phyloP scores from a whole-genome alignment of 306 rosid species.

The Medicago lupulina region DNA sequence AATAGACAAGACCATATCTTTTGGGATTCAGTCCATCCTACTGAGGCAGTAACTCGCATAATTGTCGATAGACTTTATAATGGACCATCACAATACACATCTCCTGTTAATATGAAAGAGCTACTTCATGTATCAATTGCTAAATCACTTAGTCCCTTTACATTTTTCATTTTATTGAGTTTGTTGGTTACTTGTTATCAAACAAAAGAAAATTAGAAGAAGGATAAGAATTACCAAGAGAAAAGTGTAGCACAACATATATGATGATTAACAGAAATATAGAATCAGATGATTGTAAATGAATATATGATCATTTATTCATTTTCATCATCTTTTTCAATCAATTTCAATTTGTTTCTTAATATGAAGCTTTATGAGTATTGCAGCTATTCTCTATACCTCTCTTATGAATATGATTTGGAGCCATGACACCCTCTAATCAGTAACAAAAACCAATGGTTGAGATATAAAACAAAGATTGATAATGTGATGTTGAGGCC shows the following conservation, averaged over 20 bases:
- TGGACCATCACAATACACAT: slow-evolving; percentile 59
- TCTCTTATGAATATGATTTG: too few species aligned
- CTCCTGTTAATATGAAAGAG: slow-evolving; percentile 61
- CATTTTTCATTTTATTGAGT: neutral
- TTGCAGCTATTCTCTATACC: too few species aligned
- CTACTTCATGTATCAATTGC: slow-evolving; percentile 28
- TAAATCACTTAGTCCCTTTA: neutral
- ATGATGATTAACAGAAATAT: too few species aligned
- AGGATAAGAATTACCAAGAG: neutral
- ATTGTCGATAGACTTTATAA: slow-evolving; percentile 53
- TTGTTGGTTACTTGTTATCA: slow-evolving; percentile 13
- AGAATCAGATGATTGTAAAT: too few species aligned
- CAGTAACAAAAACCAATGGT: too few species aligned
- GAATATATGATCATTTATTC: too few species aligned
- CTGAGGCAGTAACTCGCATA: slow-evolving; percentile 59
- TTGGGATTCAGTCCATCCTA: slow-evolving; percentile 84
- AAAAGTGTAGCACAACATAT: neutral
- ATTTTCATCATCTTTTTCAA: too few species aligned
- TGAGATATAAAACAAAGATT: too few species aligned
- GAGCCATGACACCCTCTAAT: too few species aligned
- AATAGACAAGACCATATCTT: slow-evolving; percentile 70
- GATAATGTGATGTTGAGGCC: too few species aligned
- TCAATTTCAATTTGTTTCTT: too few species aligned
- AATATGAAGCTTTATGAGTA: too few species aligned
- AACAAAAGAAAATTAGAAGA: neutral